phyloP scores from a whole-genome alignment of 2,329 filamentous ascomycete genomes.

The Xylaria sp. region DNA sequence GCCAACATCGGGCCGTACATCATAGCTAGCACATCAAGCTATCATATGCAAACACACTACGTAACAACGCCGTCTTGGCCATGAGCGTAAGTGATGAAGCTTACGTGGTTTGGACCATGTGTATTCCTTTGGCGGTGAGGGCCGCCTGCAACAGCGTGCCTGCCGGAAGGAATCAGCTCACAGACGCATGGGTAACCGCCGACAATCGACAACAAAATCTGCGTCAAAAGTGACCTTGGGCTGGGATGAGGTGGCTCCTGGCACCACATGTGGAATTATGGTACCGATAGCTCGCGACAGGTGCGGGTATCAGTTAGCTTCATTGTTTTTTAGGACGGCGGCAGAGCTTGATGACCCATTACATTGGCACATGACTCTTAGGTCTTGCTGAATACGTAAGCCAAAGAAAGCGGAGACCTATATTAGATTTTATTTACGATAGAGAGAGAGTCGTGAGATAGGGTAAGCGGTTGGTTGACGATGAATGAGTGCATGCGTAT shows the following conservation, averaged over 20 bases:
- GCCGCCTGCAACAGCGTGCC: not conserved
- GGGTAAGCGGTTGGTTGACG: not conserved
- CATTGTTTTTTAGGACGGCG: not conserved
- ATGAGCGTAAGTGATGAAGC: not conserved
- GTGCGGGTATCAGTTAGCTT: not conserved
- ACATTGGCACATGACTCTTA: not conserved
- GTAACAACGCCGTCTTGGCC: not conserved
- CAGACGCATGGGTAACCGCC: no score
- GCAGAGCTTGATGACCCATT: not conserved
- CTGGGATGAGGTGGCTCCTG: not conserved
- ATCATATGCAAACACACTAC: not conserved
- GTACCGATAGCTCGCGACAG: no score
- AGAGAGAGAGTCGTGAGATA: not conserved
- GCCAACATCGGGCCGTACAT: not conserved
- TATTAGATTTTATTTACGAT: not conserved
- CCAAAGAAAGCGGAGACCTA: not conserved
- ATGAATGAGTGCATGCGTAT: not conserved
- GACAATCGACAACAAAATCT: not conserved
- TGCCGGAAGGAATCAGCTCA: not conserved
- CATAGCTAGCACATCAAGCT: no score
- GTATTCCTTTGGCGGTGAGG: not conserved
- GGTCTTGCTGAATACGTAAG: not conserved
- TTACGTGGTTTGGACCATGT: slow-evolving; percentile 7
- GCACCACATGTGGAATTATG: not conserved
- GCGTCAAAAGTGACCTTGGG: not conserved